Evolutionary conservation across 1,139 yeast genomes (phyloP).

Genomic region (Geotrichum candidum): DNA sequence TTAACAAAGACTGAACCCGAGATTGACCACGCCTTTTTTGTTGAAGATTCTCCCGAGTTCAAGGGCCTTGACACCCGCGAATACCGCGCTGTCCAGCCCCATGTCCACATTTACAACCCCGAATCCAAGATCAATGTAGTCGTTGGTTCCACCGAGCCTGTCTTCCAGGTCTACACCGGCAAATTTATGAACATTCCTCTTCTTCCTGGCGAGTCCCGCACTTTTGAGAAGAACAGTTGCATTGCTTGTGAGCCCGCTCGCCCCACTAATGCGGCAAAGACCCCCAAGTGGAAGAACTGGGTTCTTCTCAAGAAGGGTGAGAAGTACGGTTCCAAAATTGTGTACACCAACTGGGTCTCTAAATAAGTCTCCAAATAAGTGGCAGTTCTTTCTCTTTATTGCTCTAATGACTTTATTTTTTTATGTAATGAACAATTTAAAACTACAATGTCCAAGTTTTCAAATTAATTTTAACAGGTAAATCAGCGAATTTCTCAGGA

Average conservation of each 20-base stretch:
- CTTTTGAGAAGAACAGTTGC: conserved; percentile 46
- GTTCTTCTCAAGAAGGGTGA: conserved; percentile 51
- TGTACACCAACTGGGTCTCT: conserved; percentile 33
- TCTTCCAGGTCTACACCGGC: conserved; percentile 65
- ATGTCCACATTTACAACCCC: conserved; percentile 48
- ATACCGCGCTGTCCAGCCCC: conserved; percentile 33
- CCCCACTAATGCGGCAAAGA: conserved; percentile 51
- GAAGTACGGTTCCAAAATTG: conserved; percentile 48
- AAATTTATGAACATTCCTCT: conserved; percentile 41
- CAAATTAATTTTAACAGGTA: no score
- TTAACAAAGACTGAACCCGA: conserved; percentile 35
- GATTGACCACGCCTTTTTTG: conserved; percentile 51
- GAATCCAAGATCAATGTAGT: conserved; percentile 41
- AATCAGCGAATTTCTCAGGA: no score
- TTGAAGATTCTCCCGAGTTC: conserved; percentile 34
- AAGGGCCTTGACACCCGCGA: conserved; percentile 41
- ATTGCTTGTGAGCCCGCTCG: conserved; percentile 62
- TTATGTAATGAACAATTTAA: not conserved
- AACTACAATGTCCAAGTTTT: no score
- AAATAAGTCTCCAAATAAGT: not conserved
- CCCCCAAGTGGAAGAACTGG: conserved; percentile 45
- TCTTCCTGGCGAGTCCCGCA: conserved; percentile 33
- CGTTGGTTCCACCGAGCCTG: conserved; percentile 57
- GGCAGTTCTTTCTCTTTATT: not conserved
- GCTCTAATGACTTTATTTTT: not conserved